phyloP scores from a whole-genome alignment of 2,329 filamentous ascomycete genomes.

The Ambrosiella beaveri region DNA sequence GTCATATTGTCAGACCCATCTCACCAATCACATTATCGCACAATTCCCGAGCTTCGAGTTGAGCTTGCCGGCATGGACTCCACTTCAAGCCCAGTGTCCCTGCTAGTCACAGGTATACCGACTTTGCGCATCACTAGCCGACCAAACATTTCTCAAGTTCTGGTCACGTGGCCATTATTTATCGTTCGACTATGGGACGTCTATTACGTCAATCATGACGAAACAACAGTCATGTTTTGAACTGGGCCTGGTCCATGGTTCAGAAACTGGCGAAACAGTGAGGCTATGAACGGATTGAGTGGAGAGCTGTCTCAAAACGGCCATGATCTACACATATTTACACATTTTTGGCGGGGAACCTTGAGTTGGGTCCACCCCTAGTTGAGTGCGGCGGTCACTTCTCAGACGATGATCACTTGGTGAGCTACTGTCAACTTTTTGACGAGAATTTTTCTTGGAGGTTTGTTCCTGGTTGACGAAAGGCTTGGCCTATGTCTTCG shows the following conservation, averaged over 20 bases:
- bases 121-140: no score
- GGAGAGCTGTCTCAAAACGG: background rate
- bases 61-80: background rate
- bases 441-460: background rate
- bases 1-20: background rate
- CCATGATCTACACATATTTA: background rate
- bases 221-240: background rate
- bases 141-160: no score
- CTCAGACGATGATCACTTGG: background rate
- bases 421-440: background rate
- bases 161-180: background rate
- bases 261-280: background rate
- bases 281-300: background rate
- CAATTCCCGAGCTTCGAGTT: background rate
- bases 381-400: background rate
- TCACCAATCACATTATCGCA: background rate
- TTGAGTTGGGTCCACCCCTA: background rate
- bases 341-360: background rate
- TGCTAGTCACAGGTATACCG: background rate
- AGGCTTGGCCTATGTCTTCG: background rate
- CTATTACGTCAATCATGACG: background rate
- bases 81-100: background rate
- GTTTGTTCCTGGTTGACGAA: background rate
- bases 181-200: background rate
- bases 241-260: background rate